Evolutionary conservation across 2,329 filamentous ascomycete genomes (phyloP).

Genomic region (Myriosclerotinia curreyana): DNA sequence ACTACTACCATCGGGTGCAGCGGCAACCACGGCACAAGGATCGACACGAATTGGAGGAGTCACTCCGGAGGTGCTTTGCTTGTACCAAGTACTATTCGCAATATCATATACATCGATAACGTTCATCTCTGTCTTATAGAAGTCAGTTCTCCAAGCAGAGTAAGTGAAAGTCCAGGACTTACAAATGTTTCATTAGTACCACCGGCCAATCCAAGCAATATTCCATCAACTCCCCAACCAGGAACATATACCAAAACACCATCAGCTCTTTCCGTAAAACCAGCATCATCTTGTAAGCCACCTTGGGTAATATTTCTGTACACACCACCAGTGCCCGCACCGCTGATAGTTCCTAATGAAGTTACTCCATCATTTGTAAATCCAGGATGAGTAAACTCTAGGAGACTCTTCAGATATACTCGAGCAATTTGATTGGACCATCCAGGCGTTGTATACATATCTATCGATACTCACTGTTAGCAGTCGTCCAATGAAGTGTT

Average conservation of each 20-base stretch:
- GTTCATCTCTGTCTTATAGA: conserved; percentile 57
- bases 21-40: conserved; percentile 66
- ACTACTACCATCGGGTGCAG: conserved; percentile 67
- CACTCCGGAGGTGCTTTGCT: conserved; percentile 64
- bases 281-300: conserved; percentile 61
- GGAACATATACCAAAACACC: conserved; percentile 71
- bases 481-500: neutral
- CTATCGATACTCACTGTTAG: neutral
- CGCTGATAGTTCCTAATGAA: conserved; percentile 50
- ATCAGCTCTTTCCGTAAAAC: conserved; percentile 72
- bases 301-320: conserved; percentile 74
- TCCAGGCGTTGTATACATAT: conserved; percentile 53
- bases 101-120: conserved; percentile 76
- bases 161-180: conserved; percentile 31
- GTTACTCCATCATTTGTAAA: conserved; percentile 62
- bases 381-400: conserved; percentile 74
- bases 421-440: conserved; percentile 65
- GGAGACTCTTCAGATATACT: conserved; percentile 68
- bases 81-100: conserved; percentile 67
- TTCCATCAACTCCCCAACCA: conserved; percentile 67
- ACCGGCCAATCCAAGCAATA: conserved; percentile 69
- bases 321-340: conserved; percentile 58
- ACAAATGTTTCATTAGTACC: conserved; percentile 67
- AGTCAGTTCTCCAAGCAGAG: conserved; percentile 20
- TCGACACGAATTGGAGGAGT: conserved; percentile 66